Evolutionary conservation across 208 protist species (phyloP).

Genomic region (Acanthamoeba lenticulata): DNA sequence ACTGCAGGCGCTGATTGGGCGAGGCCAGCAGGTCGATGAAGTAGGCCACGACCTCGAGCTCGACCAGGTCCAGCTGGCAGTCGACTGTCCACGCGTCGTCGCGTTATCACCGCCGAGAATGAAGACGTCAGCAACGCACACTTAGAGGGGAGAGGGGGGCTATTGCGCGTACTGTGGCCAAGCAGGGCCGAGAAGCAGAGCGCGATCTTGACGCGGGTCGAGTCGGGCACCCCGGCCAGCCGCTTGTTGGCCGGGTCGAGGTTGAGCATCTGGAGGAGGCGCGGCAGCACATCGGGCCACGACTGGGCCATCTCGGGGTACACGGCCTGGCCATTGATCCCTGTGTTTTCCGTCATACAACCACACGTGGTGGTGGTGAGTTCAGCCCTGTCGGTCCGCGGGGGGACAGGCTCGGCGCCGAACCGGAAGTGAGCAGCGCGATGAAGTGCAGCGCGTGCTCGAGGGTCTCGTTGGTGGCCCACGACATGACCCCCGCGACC

Average conservation of each 20-base stretch:
- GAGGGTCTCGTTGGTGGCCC: conserved; percentile 54
- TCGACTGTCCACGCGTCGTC: neutral
- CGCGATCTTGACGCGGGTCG: conserved; percentile 14
- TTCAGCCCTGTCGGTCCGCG: neutral
- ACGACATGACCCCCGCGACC: conserved; percentile 42
- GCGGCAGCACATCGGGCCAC: conserved; percentile 27
- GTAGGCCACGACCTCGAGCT: conserved; percentile 24
- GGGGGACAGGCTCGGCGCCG: neutral
- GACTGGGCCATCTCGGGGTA: conserved; percentile 7
- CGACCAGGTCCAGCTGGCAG: conserved; percentile 28
- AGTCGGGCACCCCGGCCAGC: neutral
- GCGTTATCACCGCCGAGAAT: neutral
- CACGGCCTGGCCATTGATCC: conserved; percentile 39
- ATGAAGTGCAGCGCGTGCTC: conserved; percentile 58
- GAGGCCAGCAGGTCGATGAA: conserved; percentile 51
- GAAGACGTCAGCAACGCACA: neutral
- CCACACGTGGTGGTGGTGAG: no score
- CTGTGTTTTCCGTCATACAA: neutral
- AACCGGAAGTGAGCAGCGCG: conserved; percentile 24
- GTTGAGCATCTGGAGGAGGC: conserved; percentile 53
- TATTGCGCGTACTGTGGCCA: conserved; percentile 2
- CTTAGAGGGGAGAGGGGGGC: neutral
- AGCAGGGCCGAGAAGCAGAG: conserved; percentile 57
- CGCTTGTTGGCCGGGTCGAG: neutral
- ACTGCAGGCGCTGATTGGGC: conserved; percentile 61